Conservation (phyloP, 495 filamentous ascomycete genomes). For the Hypoxylon rickii region DNA sequence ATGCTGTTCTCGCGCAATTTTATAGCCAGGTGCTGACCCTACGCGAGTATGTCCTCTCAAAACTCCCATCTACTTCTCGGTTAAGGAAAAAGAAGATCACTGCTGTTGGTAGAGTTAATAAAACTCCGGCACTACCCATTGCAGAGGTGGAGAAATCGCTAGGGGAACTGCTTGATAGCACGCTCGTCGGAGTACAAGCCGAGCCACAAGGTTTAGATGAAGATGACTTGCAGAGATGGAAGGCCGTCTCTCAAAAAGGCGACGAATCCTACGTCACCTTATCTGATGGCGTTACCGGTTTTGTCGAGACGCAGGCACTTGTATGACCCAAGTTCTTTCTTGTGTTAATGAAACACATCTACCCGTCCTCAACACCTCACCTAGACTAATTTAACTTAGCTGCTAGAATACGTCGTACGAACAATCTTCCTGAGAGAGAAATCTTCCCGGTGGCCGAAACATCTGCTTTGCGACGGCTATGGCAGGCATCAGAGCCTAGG, state of each 20-base stretch:
- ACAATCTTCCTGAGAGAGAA: conserved; percentile 67
- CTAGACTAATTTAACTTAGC: conserved; percentile 52
- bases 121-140: conserved; percentile 23
- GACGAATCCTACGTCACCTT: conserved; percentile 57
- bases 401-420: conserved; percentile 84
- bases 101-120: conserved; percentile 42
- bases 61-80: conserved; percentile 50
- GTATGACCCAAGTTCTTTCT: conserved; percentile 24
- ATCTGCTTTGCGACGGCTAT: conserved; percentile 81
- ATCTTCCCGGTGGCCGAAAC: conserved; percentile 59
- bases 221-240: conserved; percentile 59
- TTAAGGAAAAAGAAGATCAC: conserved; percentile 52
- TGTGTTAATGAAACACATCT: conserved; percentile 5
- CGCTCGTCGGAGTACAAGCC: conserved; percentile 62
- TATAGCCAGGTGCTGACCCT: conserved; percentile 71
- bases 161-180: conserved; percentile 66
- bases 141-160: conserved; percentile 49
- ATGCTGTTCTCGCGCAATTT: conserved; percentile 75
- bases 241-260: conserved; percentile 67
- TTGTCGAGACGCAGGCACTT: conserved; percentile 42
- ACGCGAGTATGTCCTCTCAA: conserved; percentile 69
- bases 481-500: conserved; percentile 49
- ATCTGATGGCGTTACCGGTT: conserved; percentile 48
- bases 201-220: conserved; percentile 42
- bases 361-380: not conserved